Conservation (phyloP, 148 eudicot species). For the Arbutus unedo region DNA sequence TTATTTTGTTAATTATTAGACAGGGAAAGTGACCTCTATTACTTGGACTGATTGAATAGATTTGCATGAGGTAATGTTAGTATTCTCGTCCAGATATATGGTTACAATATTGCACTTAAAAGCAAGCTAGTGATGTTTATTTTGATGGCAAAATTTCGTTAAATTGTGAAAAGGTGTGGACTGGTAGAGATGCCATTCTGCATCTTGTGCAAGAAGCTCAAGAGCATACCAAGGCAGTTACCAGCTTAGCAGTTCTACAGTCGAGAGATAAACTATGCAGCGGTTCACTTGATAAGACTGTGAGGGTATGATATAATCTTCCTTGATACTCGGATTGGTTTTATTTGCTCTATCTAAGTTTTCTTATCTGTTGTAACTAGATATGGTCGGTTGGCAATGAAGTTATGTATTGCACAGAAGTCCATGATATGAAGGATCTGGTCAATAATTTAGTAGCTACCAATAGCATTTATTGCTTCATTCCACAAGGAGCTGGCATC, state of each 20-base stretch:
- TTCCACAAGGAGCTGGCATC: slow-evolving; percentile 51
- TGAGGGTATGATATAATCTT: slow-evolving; percentile 34
- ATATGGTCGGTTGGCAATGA: slow-evolving; percentile 39
- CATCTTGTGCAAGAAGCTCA: slow-evolving; percentile 35
- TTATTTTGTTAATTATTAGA: background rate
- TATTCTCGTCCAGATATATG: background rate
- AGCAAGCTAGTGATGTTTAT: background rate
- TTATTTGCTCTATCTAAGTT: background rate
- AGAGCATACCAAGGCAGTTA: slow-evolving; percentile 43
- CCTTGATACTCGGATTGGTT: background rate
- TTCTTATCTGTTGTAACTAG: slow-evolving; percentile 22
- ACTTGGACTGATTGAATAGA: background rate
- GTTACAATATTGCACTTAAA: background rate
- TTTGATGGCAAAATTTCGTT: slow-evolving; percentile 3
- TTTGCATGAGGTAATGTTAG: background rate
- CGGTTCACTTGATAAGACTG: slow-evolving; percentile 50
- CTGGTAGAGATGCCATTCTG: slow-evolving; percentile 21
- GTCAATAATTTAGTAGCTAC: slow-evolving; percentile 41
- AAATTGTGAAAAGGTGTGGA: slow-evolving; percentile 37
- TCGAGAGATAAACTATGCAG: slow-evolving; percentile 40
- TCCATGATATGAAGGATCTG: slow-evolving; percentile 53
- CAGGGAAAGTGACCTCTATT: background rate
- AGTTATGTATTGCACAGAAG: slow-evolving; percentile 35
- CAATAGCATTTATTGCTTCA: slow-evolving; percentile 41
- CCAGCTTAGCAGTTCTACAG: slow-evolving; percentile 36